Base-by-base conservation (phyloP, 768 basidiomycete genomes). In the Gymnopilus dilepis region DNA sequence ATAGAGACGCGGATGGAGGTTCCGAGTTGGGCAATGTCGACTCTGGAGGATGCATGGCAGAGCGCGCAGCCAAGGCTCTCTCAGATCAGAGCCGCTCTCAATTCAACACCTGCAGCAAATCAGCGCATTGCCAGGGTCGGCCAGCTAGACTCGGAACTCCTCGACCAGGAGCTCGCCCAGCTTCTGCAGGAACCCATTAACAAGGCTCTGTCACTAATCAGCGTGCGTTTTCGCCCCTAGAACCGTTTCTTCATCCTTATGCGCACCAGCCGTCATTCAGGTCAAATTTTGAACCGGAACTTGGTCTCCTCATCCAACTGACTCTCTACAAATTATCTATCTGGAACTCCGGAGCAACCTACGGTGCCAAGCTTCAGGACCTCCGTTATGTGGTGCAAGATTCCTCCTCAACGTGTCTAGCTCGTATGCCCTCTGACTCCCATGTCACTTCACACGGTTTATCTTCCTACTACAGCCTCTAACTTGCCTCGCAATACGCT, bases 81-180 rank as follows among this genome's bases (percentile, higher is more conserved):
- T 22, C 73, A 78, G 11, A 82, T 90, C 40, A 77, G 80, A 52
- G 72, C 76, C 28, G 73, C 77, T 12, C 65, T 87, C 22, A 67
- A 67, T 21, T 61, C 74, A 5, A 65, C 70, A 8, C 55, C 71
- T 15, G 73, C 78, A 24, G 57, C 28, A 38, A 61, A 63, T 48
- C 71, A 81, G 26, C 82, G 89, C n/a, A 76, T 89, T 30, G 78
- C 86, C 24, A 91, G 95, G 43, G 94, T 99, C 50, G 91, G 92
- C 7, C 93, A 97, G 74, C 86, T 98, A 56, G 97, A 99, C 73
- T 87, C 96, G 3, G 90, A 94, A 67, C 81, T 96, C 22, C 83
- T 98, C 50, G 97, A 99, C 77, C 86, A 89, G 65, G 95, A 97
- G 64, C 84, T 99, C 17, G 86, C 91, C 31, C 83, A 87, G 28